Conservation (phyloP, 2,329 filamentous ascomycete species). For the Diaporthe sp. region DNA sequence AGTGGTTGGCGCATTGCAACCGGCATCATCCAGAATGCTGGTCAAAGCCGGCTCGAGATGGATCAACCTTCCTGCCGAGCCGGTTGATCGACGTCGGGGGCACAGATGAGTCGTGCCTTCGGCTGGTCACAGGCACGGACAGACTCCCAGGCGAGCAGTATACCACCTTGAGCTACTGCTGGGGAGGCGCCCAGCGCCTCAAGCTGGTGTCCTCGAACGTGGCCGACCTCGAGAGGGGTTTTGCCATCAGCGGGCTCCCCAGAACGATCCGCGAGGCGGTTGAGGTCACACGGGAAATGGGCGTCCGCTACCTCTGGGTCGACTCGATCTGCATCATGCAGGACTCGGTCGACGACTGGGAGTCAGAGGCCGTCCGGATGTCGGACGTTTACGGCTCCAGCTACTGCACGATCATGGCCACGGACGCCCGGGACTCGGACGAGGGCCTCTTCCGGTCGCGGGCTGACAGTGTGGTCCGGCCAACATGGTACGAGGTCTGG, state of each 20-base stretch:
- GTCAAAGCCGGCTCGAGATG: no score
- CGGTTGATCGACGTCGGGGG: neutral
- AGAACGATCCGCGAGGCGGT: neutral
- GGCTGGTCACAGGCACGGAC: neutral
- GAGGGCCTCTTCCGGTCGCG: neutral
- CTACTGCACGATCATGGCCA: neutral
- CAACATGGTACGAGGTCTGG: neutral
- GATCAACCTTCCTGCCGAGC: neutral
- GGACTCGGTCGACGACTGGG: conserved; percentile 22
- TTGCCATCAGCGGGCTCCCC: neutral
- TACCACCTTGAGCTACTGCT: neutral
- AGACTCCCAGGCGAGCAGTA: neutral
- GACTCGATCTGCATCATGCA: conserved; percentile 34
- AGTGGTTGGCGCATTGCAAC: neutral
- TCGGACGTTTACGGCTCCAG: neutral
- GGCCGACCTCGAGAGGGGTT: neutral
- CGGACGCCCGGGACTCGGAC: neutral
- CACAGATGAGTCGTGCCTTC: neutral
- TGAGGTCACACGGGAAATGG: neutral
- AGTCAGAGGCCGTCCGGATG: conserved; percentile 19
- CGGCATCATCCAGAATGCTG: neutral
- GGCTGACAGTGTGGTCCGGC: neutral
- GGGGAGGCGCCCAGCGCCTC: neutral
- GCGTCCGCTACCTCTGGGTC: conserved; percentile 24
- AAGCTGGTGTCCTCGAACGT: neutral